Base-by-base conservation (phyloP, 495 filamentous ascomycete genomes). In the Barbatosphaeria neglecta region DNA sequence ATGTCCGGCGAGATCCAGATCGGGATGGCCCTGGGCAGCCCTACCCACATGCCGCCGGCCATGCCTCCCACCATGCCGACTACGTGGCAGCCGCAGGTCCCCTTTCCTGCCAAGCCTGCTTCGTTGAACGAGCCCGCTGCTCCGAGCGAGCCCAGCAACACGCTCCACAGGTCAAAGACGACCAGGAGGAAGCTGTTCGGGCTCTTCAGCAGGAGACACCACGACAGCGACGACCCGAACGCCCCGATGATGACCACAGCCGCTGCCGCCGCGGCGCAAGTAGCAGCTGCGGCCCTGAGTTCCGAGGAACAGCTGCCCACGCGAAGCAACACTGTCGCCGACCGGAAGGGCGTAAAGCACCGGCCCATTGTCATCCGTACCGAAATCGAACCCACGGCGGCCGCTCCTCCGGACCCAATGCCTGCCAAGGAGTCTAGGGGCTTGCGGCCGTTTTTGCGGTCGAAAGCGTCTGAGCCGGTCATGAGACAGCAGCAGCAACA, bases 1-100 rank as follows among this genome's bases (percentile, higher is more conserved):
- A 55, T 45, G 41, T 51, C 60, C n/a, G 58, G 55, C 22, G 56
- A 61, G 48, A 57, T 56, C 33, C 61, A 53, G 45, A 81, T 80
- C 43, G 77, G 77, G 15, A 75, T 80, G 74, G 77, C 75, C 13
- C 60, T 80, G 37, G 76, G 77, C 38, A 79, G 77, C 48, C 76
- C 77, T 44, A 51, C 55, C 10, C 33, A 45, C 16, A 4, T 44
- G 27, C 40, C 11, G 28, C 48, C 13, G 39, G 46, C 39, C 47
- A 57, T 44, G 27, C 40, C 11, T 23, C 48, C 13, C 41, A 45
- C 39, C 47, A 57, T 11, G 40, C 53, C 42, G 44, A 44, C 28
- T 44, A 38, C 18, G 16, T 58, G 57, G 51, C 49, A 53, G 45
- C 58, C 51, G 16, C 59, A 51, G 22, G 16, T 35, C 11, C 22